Base-by-base conservation (phyloP, 2,329 filamentous ascomycete genomes). In the Basipetospora chlamydospora region DNA sequence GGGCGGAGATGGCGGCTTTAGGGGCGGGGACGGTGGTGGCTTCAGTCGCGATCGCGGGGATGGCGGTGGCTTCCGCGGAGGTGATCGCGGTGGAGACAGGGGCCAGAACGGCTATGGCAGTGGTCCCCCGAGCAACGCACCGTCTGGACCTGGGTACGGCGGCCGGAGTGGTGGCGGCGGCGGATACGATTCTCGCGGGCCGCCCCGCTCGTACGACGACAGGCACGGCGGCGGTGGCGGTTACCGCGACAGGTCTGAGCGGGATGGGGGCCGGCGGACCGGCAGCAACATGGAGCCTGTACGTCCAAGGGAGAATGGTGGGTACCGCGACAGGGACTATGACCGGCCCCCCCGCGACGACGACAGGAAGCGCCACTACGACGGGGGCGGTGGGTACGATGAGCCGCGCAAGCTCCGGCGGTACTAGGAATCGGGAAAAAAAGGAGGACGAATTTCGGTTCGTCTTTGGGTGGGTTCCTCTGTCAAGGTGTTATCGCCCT, bases 201-300 rank as follows among this genome's bases (percentile, higher is more conserved):
- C 67, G 46, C 67, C 70, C 50, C 70, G 71, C 57, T 70, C 65
- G 62, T 69, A 54, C 61, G 73, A 76, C 49, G 73, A 76, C 57
- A 71, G 70, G 56, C 54, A 54, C 43, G 60, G 61, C 46, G 58
- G 59, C 38, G 35, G n/a, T n/a, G n/a, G 35, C 28, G 33, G 33
- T n/a, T 37, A 20, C 35, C 54, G 57, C 45, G 55, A 42, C 25
- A 41, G 42, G 9, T 36, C 29, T 17, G 42, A 42, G 7, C 35
- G 44, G 15, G 41, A 44, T 16, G 28, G n/a, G n/a, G n/a, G 28
- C 2, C 66, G 70, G 40, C 60, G 63, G 29, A 79, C 74, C 39
- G 82, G 82, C 45, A 82, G 82, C 61, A 90, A 92, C 60, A 80
- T 80, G 58, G 85, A 92, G 55, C 84, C 83, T 42, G 73, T 90